Evolutionary conservation across 352 stramenopile species (phyloP).

Genomic region (Globisporangium irregulare): DNA sequence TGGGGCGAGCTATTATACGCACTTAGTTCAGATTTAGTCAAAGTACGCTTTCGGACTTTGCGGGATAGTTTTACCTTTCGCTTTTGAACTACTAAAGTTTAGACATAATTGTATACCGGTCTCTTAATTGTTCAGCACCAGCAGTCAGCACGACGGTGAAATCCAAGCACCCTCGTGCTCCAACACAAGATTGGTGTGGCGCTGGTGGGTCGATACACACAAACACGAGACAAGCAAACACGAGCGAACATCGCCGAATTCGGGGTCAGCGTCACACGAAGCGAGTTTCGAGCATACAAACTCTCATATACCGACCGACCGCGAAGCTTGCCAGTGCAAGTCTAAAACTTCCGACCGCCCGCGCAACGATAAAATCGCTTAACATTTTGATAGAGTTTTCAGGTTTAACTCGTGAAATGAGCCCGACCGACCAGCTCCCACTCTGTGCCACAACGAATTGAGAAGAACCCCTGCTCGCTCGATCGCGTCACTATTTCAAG

Average conservation of each 20-base stretch:
- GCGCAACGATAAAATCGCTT: not conserved
- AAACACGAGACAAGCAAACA: not conserved
- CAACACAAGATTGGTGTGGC: not conserved
- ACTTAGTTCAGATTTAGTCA: no score
- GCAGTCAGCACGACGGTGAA: no score
- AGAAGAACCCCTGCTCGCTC: not conserved
- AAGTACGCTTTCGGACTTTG: no score
- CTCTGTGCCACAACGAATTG: not conserved
- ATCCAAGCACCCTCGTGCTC: no score
- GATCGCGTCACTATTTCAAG: not conserved
- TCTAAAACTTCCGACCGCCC: not conserved
- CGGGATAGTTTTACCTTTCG: no score
- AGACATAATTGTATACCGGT: no score
- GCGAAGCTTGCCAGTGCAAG: not conserved
- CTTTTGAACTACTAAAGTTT: no score
- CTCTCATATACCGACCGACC: slow-evolving; percentile 44
- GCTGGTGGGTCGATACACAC: not conserved
- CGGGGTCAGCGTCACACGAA: not conserved
- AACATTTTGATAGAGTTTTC: not conserved
- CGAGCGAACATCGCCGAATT: slow-evolving; percentile 28
- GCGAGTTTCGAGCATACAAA: slow-evolving; percentile 27
- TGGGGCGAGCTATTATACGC: no score
- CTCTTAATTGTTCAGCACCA: no score
- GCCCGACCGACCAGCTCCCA: not conserved
- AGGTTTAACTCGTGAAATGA: not conserved